phyloP scores from a whole-genome alignment of 345 rosid species.

The Mangifera indica region DNA sequence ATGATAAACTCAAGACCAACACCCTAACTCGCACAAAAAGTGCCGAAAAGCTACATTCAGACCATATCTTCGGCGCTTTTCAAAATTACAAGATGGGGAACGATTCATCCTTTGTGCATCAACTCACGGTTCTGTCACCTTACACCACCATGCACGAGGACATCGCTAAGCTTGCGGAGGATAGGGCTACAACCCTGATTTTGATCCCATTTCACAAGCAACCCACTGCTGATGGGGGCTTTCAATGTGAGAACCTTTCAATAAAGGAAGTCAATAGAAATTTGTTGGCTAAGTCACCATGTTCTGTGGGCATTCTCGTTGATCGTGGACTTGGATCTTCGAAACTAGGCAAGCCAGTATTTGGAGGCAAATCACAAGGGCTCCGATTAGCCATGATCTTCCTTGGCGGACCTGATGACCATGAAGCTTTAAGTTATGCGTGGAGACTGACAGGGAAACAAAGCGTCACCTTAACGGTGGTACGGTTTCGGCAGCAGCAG shows the following conservation, averaged over 20 bases:
- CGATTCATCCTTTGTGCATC: slow-evolving; percentile 8
- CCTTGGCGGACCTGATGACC: slow-evolving; percentile 36
- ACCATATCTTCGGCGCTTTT: slow-evolving; percentile 25
- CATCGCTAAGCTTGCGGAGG: slow-evolving; percentile 28
- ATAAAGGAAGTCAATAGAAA: neutral
- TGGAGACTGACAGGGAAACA: slow-evolving; percentile 34
- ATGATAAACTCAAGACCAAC: neutral
- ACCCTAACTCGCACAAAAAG: neutral
- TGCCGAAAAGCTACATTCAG: slow-evolving; percentile 14
- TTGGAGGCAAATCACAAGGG: neutral
- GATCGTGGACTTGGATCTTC: slow-evolving; percentile 9
- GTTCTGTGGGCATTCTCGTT: slow-evolving; percentile 6
- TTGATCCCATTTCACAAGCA: slow-evolving; percentile 31
- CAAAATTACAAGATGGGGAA: slow-evolving; percentile 1
- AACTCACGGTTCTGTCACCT: slow-evolving; percentile 32
- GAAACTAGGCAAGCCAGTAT: no score
- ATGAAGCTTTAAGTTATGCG: slow-evolving; percentile 37
- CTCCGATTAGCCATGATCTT: slow-evolving; percentile 33
- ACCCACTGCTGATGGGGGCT: slow-evolving; percentile 28
- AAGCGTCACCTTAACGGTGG: slow-evolving; percentile 14
- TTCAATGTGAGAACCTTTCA: slow-evolving; percentile 14
- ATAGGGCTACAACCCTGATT: slow-evolving; percentile 24
- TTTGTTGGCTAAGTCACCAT: slow-evolving; percentile 5
- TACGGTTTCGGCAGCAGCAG: slow-evolving; percentile 27
- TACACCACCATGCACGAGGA: slow-evolving; percentile 37